Base-by-base conservation (phyloP, 495 filamentous ascomycete genomes). In the Aspergillus hancockii region DNA sequence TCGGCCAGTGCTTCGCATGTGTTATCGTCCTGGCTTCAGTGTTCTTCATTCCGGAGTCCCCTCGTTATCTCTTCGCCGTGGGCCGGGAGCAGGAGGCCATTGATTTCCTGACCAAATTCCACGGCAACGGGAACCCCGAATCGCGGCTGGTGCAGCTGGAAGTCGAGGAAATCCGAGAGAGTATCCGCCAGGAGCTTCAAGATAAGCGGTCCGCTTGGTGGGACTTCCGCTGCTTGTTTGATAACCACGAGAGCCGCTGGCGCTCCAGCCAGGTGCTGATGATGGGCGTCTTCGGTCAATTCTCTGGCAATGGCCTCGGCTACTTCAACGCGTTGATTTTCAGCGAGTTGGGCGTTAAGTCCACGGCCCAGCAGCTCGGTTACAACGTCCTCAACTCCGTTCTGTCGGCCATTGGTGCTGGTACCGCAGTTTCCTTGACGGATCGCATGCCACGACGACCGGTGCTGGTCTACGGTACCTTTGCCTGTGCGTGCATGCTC, bases 381-480 rank as follows among this genome's bases (percentile, higher is more conserved):
- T 74, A 79, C 58, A 71, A 65, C 7, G 73, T 83, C 49, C 76
- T 89, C 58, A 88, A 91, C 70, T 83, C 85, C 19, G 79, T 82
- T 34, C 78, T 90, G 38, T 84, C 82, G 16, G 88, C 90, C 61
- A 70, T 86, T 18, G 88, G 82, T 55, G 88, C 89, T 2, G 75
- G 88, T 8, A 75, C 79, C 18, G 90, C 90, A 12, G 87, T 90
- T 9, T 73, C 75, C 55, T 78, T 89, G 61, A 84, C 87, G 0
- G 90, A 93, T 54, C 77, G 84, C 22, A 76, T 90, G 56, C 85
- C 84, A 25, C 84, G 85, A 45, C 80, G 86, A 36, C 76, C 81
- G 46, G 76, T 84, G 30, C 78, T 90, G 10, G 81, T 85, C 63
- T 81, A 73, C 21, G 76, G 85, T 46, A 88, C 86, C 28, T 77